Base-by-base conservation (phyloP, 75 land plant species). In the Sequoiadendron giganteum region DNA sequence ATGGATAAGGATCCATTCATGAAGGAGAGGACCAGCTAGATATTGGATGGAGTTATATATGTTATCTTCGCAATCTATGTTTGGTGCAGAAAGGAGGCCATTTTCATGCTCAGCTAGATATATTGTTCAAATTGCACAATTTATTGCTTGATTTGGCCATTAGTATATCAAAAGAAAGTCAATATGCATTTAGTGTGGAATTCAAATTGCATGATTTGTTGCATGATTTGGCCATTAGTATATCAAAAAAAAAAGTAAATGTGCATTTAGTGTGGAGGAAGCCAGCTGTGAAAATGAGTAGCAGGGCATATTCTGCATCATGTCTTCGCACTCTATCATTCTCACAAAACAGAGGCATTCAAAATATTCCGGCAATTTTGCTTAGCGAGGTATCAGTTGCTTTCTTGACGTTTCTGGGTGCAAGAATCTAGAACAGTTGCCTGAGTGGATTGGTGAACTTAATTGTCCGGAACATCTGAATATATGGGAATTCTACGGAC, bases 31-130 rank as follows among this genome's bases (percentile, higher is more conserved):
- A 68, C 25, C 45, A 85, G n/a, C 90, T 90, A 54, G 92, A 93
- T 8, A n/a, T 86, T 3, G 94, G 91, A 0, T 15, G 52, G 16
- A 73, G 86, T 10, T 93, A 88, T 39, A 89, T 93, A 45, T 16
- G 86, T 34, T 89, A 91, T 16, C 56, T 93, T 45, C 2, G 87
- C 40, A 45, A 36, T 36, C 38, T 36, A 36, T 36, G 38, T 36
- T 36, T 36, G 38, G 38, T 36, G 38, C 38, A 36, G 38, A 36
- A 36, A 36, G 38, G 0, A 36, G 0, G 38, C 38, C 38, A 36
- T 36, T 36, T 13, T 10, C 2, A 34, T 11, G 10, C 2, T 14
- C 40, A 34, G 16, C 8, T 1, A 65, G 2, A 4, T 52, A 19
- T 25, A 65, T 19, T 2, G 28, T 36, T 36, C 38, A 36, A 36